Conservation (phyloP, 1,284 basidiomycete species). For the Waitea zeae region DNA sequence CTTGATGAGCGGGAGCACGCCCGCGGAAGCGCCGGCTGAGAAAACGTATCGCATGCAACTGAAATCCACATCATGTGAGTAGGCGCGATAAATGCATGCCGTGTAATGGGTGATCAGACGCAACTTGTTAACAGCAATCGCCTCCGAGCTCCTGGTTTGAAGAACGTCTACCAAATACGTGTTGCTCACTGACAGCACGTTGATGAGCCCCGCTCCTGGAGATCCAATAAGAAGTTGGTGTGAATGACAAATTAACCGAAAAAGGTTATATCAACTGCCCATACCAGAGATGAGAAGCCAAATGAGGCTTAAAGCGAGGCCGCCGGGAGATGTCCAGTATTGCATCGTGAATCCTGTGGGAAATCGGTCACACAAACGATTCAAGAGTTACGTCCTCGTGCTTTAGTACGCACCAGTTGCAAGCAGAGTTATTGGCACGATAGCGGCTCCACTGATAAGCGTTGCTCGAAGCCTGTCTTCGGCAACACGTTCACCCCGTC, state of each 20-base stretch:
- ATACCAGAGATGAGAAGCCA: constrained; percentile 6
- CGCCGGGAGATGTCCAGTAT: constrained; percentile 4
- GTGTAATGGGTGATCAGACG: neutral
- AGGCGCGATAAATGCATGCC: neutral
- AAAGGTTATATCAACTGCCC: too few relatives aligned
- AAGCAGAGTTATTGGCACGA: constrained; percentile 13
- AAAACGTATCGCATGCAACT: constrained; percentile 7
- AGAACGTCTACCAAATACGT: constrained; percentile 6
- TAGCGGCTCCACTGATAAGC: constrained; percentile 12
- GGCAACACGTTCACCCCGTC: constrained; percentile 13
- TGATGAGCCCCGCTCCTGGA: constrained; percentile 1
- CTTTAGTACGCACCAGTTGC: neutral
- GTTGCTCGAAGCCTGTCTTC: constrained; percentile 20
- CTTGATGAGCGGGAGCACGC: constrained; percentile 6
- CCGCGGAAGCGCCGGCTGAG: constrained; percentile 6
- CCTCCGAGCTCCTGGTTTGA: constrained; percentile 5
- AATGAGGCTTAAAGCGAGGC: constrained; percentile 4
- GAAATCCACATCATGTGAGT: neutral
- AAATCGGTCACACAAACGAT: neutral
- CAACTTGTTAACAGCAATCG: constrained; percentile 6
- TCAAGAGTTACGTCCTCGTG: too few relatives aligned
- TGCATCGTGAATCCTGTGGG: constrained; percentile 5
- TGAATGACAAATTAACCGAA: too few relatives aligned
- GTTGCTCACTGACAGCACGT: constrained; percentile 6
- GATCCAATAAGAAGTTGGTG: too few relatives aligned